These are phyloP conservation scores for Macrocybe sp. DNA, from an alignment of 1,284 basidiomycete genomes.

Conservation along the genomic window DNA sequence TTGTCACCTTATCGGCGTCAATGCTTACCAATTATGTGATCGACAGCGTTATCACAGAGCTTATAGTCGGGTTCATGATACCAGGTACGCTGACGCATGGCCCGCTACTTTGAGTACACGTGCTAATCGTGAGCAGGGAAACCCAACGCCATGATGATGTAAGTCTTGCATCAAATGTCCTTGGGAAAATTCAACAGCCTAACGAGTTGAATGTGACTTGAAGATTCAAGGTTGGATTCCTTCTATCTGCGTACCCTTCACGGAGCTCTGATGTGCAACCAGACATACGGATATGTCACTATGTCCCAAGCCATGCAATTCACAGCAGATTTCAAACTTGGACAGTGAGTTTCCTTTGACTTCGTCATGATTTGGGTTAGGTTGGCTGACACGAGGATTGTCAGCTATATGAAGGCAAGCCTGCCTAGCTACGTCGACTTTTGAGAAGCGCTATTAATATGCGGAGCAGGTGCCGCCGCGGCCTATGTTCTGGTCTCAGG, in stretches of 20 bases:
- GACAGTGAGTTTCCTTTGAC: slow-evolving; percentile 44
- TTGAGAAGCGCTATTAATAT: slow-evolving; percentile 1
- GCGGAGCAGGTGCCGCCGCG: slow-evolving; percentile 35
- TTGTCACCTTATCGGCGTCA: slow-evolving; percentile 25
- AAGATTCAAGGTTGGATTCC: slow-evolving; percentile 29
- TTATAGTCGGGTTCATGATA: slow-evolving; percentile 50
- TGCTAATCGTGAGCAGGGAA: slow-evolving; percentile 29
- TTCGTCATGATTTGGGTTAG: slow-evolving; percentile 1
- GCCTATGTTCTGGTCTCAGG: slow-evolving; percentile 50
- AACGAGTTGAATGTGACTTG: not conserved
- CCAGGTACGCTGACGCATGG: slow-evolving; percentile 30
- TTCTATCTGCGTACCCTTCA: not conserved
- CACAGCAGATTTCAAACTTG: slow-evolving; percentile 65
- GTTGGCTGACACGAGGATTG: not conserved
- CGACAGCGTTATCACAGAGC: slow-evolving; percentile 48
- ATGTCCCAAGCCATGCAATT: slow-evolving; percentile 49
- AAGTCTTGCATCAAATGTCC: slow-evolving; percentile 12
- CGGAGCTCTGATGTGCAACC: slow-evolving; percentile 2
- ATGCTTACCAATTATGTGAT: slow-evolving; percentile 4
- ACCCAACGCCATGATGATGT: slow-evolving; percentile 60
- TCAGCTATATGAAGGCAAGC: slow-evolving; percentile 31
- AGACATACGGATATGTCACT: slow-evolving; percentile 46
- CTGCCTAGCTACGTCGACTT: not conserved
- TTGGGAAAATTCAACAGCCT: not conserved
- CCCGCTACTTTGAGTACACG: not conserved